phyloP scores from a whole-genome alignment of 352 stramenopile genomes.

The Pythium folliculosum region DNA sequence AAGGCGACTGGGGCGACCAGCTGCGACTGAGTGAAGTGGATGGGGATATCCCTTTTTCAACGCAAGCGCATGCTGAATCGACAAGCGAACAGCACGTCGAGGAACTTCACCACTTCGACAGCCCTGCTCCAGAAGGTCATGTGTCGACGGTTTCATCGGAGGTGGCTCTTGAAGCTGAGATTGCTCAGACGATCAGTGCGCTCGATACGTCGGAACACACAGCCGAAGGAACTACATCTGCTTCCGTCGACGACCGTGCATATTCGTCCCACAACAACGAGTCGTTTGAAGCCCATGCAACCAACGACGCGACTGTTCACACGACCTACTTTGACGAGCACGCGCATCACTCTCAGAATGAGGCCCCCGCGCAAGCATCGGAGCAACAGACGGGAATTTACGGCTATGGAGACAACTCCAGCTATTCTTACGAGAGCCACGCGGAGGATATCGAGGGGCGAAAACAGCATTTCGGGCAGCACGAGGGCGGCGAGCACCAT shows the following conservation, averaged over 20 bases:
- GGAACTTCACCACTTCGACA: neutral
- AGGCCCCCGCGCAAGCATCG: neutral
- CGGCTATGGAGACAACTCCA: conserved; percentile 5
- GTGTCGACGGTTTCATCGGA: neutral
- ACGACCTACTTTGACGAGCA: too few species aligned
- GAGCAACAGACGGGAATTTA: neutral
- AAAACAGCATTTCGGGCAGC: neutral
- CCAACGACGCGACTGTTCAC: too few species aligned
- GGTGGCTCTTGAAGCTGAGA: neutral
- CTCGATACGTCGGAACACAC: neutral
- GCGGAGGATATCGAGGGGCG: neutral
- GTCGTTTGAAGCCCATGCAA: neutral
- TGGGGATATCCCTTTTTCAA: neutral
- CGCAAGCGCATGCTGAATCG: neutral
- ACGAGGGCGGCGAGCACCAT: neutral
- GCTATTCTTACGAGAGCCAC: neutral
- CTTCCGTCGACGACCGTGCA: neutral
- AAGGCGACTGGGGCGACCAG: conserved; percentile 8
- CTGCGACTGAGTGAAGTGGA: conserved; percentile 13
- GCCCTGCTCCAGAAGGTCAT: neutral
- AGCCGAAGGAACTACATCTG: neutral
- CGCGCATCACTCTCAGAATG: neutral
- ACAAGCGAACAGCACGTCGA: neutral
- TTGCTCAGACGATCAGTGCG: neutral
- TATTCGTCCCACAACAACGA: neutral